Percentiles rank a stretch among this genome's conserved stretches.
These are phyloP conservation scores for Dendrobium catenatum DNA, from an alignment of 106 monocot genomes.

Conservation along the genomic window DNA sequence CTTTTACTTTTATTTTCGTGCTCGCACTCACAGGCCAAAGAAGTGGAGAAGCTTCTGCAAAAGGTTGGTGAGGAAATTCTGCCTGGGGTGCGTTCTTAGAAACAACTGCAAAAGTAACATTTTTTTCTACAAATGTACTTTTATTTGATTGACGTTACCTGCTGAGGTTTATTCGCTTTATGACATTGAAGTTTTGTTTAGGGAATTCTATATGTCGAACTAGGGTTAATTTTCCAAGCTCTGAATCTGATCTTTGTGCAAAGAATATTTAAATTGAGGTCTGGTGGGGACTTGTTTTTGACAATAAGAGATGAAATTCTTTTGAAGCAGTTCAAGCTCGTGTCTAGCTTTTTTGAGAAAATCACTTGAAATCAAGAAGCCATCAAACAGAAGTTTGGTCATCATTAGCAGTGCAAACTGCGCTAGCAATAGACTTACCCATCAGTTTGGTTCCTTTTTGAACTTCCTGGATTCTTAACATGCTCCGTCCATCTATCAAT, in stretches of 20 bases:
- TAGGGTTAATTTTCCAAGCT: neutral
- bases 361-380: neutral
- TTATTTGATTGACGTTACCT: neutral
- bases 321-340: neutral
- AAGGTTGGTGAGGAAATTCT: constrained; percentile 54
- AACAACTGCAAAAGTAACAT: neutral
- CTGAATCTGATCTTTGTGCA: neutral
- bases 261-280: neutral
- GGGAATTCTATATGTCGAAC: neutral
- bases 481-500: no score
- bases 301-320: no score
- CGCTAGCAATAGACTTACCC: no score
- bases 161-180: neutral
- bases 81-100: constrained; percentile 55
- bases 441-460: no score
- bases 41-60: constrained; percentile 83
- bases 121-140: neutral
- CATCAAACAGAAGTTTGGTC: neutral
- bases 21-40: constrained; percentile 46
- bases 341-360: no score
- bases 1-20: neutral
- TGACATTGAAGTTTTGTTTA: neutral
- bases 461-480: no score
- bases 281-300: neutral
- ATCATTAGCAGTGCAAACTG: neutral